Conservation (phyloP, 805 yeast genomes). For the Clavispora vitiphila region DNA sequence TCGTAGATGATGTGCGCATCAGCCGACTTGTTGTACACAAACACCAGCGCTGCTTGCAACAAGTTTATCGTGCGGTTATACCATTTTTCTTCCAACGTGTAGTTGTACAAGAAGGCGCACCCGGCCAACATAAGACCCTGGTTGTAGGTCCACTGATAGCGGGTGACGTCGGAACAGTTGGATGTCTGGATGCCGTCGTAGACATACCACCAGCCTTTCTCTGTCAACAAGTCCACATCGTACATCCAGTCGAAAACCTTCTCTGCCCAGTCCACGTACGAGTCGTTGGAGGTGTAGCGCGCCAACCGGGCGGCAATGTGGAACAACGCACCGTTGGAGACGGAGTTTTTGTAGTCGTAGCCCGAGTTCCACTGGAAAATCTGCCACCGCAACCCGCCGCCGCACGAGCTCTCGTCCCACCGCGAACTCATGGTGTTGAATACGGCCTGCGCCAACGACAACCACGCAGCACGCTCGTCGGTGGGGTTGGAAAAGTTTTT, state of each 20-base stretch:
- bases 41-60: constrained; percentile 49
- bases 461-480: constrained; percentile 60
- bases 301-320: constrained; percentile 84
- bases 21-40: constrained; percentile 40
- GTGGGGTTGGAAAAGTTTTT: constrained; percentile 72
- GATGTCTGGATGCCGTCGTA: constrained; percentile 66
- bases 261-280: constrained; percentile 73
- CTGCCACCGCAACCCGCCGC: constrained; percentile 96
- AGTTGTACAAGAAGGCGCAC: constrained; percentile 72
- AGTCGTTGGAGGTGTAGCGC: constrained; percentile 68
- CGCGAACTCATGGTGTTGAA: constrained; percentile 85
- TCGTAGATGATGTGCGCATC: constrained; percentile 60
- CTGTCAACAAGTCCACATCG: constrained; percentile 39
- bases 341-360: constrained; percentile 86
- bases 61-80: constrained; percentile 51
- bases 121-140: constrained; percentile 78
- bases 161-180: constrained; percentile 59
- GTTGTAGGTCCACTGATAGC: constrained; percentile 80
- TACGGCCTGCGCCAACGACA: constrained; percentile 79
- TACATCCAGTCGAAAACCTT: constrained; percentile 77
- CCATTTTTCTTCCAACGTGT: constrained; percentile 68
- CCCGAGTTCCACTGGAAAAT: constrained; percentile 93
- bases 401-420: constrained; percentile 75
- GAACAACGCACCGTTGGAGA: constrained; percentile 87
- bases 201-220: constrained; percentile 46